Evolutionary conservation across 177 flowering plant species (phyloP).

Genomic region (Vitis hybrid): DNA sequence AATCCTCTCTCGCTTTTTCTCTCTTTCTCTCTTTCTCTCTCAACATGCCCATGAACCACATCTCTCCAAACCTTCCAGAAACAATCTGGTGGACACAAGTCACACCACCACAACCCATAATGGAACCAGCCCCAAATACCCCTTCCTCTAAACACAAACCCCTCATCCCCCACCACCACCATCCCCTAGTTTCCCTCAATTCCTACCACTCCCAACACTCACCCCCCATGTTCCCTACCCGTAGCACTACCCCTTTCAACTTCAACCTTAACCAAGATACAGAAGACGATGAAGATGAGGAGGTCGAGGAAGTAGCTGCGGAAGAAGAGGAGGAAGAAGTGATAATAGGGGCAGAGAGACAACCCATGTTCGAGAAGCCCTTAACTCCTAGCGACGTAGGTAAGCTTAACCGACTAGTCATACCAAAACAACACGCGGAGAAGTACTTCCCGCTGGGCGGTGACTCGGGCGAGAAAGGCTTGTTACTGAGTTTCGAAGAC

Average conservation of each 20-base stretch:
- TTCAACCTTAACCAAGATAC: constrained; percentile 15
- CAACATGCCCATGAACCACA: constrained; percentile 41
- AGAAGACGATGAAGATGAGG: constrained; percentile 12
- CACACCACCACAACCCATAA: constrained; percentile 7
- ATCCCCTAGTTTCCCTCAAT: constrained; percentile 13
- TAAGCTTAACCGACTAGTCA: constrained; percentile 89
- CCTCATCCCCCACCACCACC: constrained; percentile 19
- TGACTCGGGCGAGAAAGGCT: constrained; percentile 48
- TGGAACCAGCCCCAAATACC: no score
- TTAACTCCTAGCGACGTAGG: constrained; percentile 95
- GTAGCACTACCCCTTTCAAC: constrained; percentile 9
- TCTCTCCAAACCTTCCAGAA: constrained; percentile 27
- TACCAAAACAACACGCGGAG: constrained; percentile 97
- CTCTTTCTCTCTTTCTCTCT: not conserved
- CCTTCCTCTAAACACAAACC: constrained; percentile 1
- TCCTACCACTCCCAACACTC: constrained; percentile 2
- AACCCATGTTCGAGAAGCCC: constrained; percentile 80
- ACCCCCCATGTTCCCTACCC: constrained; percentile 15
- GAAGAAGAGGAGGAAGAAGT: not conserved
- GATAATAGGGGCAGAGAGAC: constrained; percentile 17
- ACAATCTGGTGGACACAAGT: constrained; percentile 24
- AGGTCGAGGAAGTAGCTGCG: not conserved
- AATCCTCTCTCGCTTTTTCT: constrained; percentile 1
- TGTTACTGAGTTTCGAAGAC: constrained; percentile 77
- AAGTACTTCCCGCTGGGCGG: constrained; percentile 67